These are phyloP conservation scores for Fusarium buharicum DNA, from an alignment of 2,329 filamentous ascomycete species.

Conservation along the genomic window DNA sequence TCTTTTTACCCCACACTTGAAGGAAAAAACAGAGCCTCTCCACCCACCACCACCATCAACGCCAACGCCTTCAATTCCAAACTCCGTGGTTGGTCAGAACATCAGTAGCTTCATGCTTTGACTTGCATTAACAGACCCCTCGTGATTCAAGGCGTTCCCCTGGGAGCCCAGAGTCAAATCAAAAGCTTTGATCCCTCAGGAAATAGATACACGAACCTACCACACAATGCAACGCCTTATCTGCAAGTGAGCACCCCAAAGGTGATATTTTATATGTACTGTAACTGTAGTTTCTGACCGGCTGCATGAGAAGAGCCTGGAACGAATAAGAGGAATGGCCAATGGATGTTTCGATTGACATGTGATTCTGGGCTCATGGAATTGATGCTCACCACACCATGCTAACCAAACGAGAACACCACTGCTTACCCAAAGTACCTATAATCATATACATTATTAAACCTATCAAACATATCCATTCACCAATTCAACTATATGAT, in stretches of 20 bases:
- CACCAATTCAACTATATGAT: constrained; percentile 1
- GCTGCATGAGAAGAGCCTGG: constrained; percentile 1
- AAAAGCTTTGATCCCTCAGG: not conserved
- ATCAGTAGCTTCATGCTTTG: constrained; percentile 11
- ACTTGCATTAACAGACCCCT: constrained; percentile 27
- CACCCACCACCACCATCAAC: too few species aligned
- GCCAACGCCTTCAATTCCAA: constrained; percentile 23
- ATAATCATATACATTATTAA: constrained; percentile 24
- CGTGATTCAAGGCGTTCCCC: constrained; percentile 21
- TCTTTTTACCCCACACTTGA: constrained; percentile 27
- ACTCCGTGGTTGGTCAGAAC: constrained; percentile 33
- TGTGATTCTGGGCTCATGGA: constrained; percentile 37
- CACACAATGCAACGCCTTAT: too few species aligned
- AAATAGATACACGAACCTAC: not conserved
- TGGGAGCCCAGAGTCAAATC: too few species aligned
- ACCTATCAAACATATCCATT: constrained; percentile 6
- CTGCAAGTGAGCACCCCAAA: not conserved
- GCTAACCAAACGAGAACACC: too few species aligned
- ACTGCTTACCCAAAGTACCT: too few species aligned
- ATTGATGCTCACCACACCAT: not conserved
- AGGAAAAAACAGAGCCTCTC: not conserved
- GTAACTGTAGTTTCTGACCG: constrained; percentile 5
- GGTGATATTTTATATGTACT: constrained; percentile 1
- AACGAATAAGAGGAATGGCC: constrained; percentile 16
- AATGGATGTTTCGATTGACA: constrained; percentile 32